These are phyloP conservation scores for Ehretia macrophylla DNA, from an alignment of 257 asterid genomes.

Conservation along the genomic window DNA sequence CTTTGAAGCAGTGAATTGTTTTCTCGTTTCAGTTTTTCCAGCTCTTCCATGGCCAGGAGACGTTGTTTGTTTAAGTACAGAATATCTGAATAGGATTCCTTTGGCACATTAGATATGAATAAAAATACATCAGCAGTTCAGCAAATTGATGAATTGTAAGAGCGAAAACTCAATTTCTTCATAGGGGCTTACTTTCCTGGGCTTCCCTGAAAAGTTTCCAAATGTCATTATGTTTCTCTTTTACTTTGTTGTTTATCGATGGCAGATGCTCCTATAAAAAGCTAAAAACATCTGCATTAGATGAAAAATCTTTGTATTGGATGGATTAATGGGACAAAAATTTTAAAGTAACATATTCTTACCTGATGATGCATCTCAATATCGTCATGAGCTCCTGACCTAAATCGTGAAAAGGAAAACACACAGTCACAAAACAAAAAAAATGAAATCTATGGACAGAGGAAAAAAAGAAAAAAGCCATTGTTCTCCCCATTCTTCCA, in stretches of 20 bases:
- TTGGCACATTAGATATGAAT: slow-evolving; percentile 5
- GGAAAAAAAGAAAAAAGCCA: not conserved
- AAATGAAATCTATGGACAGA: not conserved
- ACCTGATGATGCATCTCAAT: slow-evolving; percentile 38
- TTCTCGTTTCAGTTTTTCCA: slow-evolving; percentile 54
- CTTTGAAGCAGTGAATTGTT: slow-evolving; percentile 42
- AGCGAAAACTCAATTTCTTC: not conserved
- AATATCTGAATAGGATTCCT: slow-evolving; percentile 54
- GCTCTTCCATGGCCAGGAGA: slow-evolving; percentile 68
- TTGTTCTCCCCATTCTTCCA: slow-evolving; percentile 1
- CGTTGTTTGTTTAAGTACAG: slow-evolving; percentile 64
- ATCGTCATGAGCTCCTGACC: slow-evolving; percentile 38
- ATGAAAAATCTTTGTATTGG: too few relatives aligned
- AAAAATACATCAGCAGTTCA: not conserved
- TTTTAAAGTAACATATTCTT: slow-evolving; percentile 2
- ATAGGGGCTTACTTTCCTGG: slow-evolving; percentile 48
- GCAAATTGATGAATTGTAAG: not conserved
- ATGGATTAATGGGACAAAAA: too few relatives aligned
- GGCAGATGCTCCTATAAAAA: slow-evolving; percentile 30
- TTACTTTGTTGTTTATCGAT: slow-evolving; percentile 20
- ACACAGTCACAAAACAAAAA: slow-evolving; percentile 7
- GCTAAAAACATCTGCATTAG: too few relatives aligned
- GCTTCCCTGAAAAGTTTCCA: slow-evolving; percentile 77
- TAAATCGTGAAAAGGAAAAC: slow-evolving; percentile 17
- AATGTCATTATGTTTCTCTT: slow-evolving; percentile 44